Conservation (phyloP, 768 basidiomycete genomes). For the Lactarius psammicola region DNA sequence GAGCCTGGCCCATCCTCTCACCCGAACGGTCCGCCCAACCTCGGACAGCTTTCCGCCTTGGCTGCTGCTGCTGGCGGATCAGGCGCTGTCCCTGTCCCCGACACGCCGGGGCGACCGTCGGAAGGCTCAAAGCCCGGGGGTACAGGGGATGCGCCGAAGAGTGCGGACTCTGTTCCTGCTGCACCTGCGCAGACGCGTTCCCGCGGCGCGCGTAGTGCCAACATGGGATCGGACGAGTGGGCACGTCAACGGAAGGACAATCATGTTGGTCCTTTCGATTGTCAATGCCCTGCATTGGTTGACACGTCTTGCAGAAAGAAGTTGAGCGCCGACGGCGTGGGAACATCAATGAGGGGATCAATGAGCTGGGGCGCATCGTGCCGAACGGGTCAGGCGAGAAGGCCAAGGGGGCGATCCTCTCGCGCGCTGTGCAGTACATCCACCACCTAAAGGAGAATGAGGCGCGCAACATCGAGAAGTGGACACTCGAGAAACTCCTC, state of each 20-base stretch:
- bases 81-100: constrained; percentile 8
- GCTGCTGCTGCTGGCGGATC: constrained; percentile 28
- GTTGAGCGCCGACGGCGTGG: constrained; percentile 93
- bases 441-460: constrained; percentile 89
- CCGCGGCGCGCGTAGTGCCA: constrained; percentile 54
- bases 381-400: constrained; percentile 86
- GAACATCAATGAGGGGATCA: constrained; percentile 96
- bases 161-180: constrained; percentile 19
- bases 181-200: constrained; percentile 32
- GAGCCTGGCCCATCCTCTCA: constrained; percentile 75
- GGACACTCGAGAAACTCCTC: constrained; percentile 88
- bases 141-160: constrained; percentile 1
- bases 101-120: constrained; percentile 5
- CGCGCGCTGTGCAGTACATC: constrained; percentile 88
- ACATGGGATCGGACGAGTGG: constrained; percentile 78
- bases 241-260: constrained; percentile 78
- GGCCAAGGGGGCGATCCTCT: constrained; percentile 86
- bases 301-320: constrained; percentile 73
- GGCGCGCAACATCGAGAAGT: constrained; percentile 87
- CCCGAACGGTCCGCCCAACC: constrained; percentile 63
- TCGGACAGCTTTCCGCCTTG: constrained; percentile 54
- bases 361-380: constrained; percentile 83
- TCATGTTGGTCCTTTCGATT: constrained; percentile 49
- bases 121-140: constrained; percentile 29
- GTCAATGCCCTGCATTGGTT: neutral